These are phyloP conservation scores for Wallacemonas collosoma DNA, from an alignment of 208 protist genomes.

Conservation along the genomic window DNA sequence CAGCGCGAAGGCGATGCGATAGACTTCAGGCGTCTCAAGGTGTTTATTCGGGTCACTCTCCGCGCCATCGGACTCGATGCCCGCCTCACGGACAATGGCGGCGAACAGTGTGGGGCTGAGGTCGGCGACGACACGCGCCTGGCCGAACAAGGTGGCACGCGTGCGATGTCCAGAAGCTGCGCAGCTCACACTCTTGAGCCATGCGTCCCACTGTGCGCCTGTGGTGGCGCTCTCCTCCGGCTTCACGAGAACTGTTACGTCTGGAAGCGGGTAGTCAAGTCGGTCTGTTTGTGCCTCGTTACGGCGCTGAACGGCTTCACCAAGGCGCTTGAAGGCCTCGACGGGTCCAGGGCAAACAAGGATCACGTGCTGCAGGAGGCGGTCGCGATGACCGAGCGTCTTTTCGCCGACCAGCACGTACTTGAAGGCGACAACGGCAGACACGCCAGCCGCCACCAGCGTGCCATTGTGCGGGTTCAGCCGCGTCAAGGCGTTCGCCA, in stretches of 20 bases:
- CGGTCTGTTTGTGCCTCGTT: conserved; percentile 1
- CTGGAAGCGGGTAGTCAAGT: conserved; percentile 38
- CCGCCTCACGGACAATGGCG: conserved; percentile 44
- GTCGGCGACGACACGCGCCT: conserved; percentile 31
- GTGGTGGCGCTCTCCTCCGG: conserved; percentile 23
- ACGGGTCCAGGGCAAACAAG: conserved; percentile 58
- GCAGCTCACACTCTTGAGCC: conserved; percentile 25
- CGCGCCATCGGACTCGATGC: conserved; percentile 48
- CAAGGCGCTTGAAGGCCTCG: conserved; percentile 32
- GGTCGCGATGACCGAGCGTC: conserved; percentile 67
- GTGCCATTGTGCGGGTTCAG: conserved; percentile 79
- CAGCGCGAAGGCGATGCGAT: conserved; percentile 80
- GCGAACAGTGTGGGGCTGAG: conserved; percentile 52
- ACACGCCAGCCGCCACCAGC: conserved; percentile 72
- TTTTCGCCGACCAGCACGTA: conserved; percentile 77
- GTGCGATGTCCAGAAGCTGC: background rate
- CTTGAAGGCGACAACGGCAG: conserved; percentile 61
- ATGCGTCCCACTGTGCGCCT: conserved; percentile 31
- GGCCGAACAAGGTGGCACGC: conserved; percentile 10
- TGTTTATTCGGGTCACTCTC: conserved; percentile 43
- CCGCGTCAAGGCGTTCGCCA: conserved; percentile 58
- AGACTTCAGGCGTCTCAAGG: conserved; percentile 53
- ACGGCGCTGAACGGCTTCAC: background rate
- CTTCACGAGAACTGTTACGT: conserved; percentile 54
- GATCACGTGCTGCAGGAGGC: conserved; percentile 54